Percentiles rank a stretch among this genome's conserved stretches.
These are phyloP conservation scores for Exserohilum rostratum DNA, from an alignment of 2,329 filamentous ascomycete species.

Conservation along the genomic window DNA sequence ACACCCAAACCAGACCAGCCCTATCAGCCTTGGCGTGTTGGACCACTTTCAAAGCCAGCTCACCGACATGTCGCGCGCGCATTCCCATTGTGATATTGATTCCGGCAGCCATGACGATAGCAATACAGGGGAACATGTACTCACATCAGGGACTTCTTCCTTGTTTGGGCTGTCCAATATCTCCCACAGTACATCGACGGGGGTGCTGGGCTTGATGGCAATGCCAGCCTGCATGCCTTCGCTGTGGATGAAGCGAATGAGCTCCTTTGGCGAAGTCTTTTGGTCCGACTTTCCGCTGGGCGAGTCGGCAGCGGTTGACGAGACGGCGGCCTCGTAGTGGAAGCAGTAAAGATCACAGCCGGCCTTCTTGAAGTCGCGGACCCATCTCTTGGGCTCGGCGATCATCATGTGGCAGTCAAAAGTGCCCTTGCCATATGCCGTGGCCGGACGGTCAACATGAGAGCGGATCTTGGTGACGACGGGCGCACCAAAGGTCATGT, in stretches of 20 bases:
- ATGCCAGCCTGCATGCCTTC: constrained; percentile 89
- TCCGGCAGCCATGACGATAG: constrained; percentile 8
- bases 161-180: constrained; percentile 75
- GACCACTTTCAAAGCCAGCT: constrained; percentile 17
- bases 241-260: constrained; percentile 90
- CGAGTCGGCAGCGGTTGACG: constrained; percentile 80
- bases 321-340: constrained; percentile 94
- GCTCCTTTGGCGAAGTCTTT: constrained; percentile 80
- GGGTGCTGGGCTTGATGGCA: constrained; percentile 91
- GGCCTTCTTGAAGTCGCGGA: constrained; percentile 89
- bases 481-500: constrained; percentile 94
- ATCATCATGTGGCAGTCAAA: constrained; percentile 99
- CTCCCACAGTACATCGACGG: constrained; percentile 90
- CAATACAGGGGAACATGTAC: constrained; percentile 45
- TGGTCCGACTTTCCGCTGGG: constrained; percentile 71
- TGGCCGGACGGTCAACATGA: constrained; percentile 77
- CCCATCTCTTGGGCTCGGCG: constrained; percentile 98
- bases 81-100: constrained; percentile 23
- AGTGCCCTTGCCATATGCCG: constrained; percentile 78
- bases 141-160: constrained; percentile 85
- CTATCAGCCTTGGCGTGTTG: constrained; percentile 19
- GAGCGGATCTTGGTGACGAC: constrained; percentile 92
- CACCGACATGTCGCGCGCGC: constrained; percentile 20
- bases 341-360: constrained; percentile 99
- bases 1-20: constrained; percentile 31